A percentile compares a stretch with the other conserved stretches of the same genome.
Conservation (phyloP, 78 protist genomes). For the Dictyostelium discoideum region DNA sequence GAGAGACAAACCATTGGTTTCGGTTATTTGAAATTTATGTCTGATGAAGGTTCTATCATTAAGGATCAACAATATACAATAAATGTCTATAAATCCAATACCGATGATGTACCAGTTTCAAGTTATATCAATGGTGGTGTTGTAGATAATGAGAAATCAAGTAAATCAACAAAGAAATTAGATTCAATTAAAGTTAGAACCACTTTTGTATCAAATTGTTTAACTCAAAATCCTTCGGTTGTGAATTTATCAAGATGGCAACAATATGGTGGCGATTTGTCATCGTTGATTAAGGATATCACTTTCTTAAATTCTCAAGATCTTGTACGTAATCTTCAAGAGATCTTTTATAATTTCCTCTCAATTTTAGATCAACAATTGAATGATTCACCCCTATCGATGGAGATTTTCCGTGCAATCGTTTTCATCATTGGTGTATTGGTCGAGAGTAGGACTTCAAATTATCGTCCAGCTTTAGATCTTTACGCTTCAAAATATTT, state of each 20-base stretch:
- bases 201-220: constrained; percentile 50
- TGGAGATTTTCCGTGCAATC: constrained; percentile 59
- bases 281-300: constrained; percentile 46
- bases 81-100: background rate
- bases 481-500: constrained; percentile 40
- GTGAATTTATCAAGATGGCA: constrained; percentile 60
- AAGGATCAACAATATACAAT: constrained; percentile 46
- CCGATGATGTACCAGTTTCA: constrained; percentile 45
- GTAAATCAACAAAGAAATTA: constrained; percentile 23
- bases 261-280: constrained; percentile 47
- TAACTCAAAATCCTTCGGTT: constrained; percentile 59
- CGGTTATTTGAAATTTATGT: constrained; percentile 31
- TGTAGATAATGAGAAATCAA: background rate
- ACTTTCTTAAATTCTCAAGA: constrained; percentile 52
- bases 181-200: constrained; percentile 30
- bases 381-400: constrained; percentile 66
- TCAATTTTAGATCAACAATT: constrained; percentile 70
- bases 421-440: constrained; percentile 68
- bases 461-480: constrained; percentile 69
- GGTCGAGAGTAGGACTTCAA: constrained; percentile 49
- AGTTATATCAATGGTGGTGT: constrained; percentile 66
- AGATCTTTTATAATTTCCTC: constrained; percentile 66
- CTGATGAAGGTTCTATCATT: constrained; percentile 53
- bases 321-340: constrained; percentile 67
- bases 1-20: constrained; percentile 50